Percentiles rank a stretch among this genome's conserved stretches.
These are phyloP conservation scores for Ascosphaera apis DNA, from an alignment of 2,329 filamentous ascomycete species.

Conservation along the genomic window DNA sequence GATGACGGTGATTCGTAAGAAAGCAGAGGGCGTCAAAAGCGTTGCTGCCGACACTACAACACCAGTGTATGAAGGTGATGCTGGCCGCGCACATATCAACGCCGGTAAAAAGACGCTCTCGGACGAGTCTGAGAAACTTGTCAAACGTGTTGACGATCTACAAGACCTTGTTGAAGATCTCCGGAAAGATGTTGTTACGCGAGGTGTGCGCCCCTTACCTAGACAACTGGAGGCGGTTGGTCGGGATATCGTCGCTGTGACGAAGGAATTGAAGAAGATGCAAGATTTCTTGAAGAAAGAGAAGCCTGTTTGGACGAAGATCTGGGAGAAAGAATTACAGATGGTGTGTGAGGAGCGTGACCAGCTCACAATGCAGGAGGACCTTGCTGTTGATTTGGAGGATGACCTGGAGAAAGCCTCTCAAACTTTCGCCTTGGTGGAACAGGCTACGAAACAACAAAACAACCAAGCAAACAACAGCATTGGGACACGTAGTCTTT, in stretches of 20 bases:
- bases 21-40: slow-evolving; percentile 60
- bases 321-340: slow-evolving; percentile 95
- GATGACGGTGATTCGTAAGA: slow-evolving; percentile 61
- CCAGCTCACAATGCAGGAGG: slow-evolving; percentile 87
- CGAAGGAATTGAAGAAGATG: slow-evolving; percentile 77
- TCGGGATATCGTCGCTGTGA: slow-evolving; percentile 63
- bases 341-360: slow-evolving; percentile 90
- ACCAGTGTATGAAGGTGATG: slow-evolving; percentile 50
- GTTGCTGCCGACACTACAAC: slow-evolving; percentile 46
- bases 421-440: slow-evolving; percentile 82
- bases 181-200: slow-evolving; percentile 83
- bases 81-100: slow-evolving; percentile 68
- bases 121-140: slow-evolving; percentile 70
- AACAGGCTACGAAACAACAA: slow-evolving; percentile 96
- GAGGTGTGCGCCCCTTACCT: slow-evolving; percentile 75
- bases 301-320: slow-evolving; percentile 96
- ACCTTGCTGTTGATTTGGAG: slow-evolving; percentile 72
- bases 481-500: slow-evolving; percentile 25
- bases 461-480: slow-evolving; percentile 39
- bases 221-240: slow-evolving; percentile 73
- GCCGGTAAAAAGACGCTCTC: slow-evolving; percentile 69
- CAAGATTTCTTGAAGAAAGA: slow-evolving; percentile 78
- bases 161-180: slow-evolving; percentile 92
- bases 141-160: slow-evolving; percentile 84
- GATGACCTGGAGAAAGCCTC: slow-evolving; percentile 89